Conservation (phyloP, 148 eudicot species). For the Rhododendron vialii region DNA sequence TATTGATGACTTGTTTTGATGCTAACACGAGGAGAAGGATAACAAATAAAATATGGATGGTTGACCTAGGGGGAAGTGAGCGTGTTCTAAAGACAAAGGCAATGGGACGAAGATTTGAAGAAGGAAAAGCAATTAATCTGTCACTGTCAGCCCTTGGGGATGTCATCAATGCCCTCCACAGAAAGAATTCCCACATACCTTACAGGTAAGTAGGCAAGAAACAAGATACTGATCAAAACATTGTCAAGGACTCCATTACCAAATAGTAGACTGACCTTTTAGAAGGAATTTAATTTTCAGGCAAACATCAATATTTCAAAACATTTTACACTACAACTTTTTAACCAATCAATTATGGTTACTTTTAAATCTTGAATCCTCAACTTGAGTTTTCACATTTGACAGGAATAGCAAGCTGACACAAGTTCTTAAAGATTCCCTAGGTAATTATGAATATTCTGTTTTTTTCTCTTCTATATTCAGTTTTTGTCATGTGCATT, state of each 20-base stretch:
- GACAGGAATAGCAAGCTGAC: conserved; percentile 31
- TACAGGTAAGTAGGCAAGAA: conserved; percentile 13
- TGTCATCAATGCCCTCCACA: conserved; percentile 27
- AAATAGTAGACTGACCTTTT: background rate
- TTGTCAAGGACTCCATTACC: background rate
- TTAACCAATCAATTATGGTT: background rate
- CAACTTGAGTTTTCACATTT: conserved; percentile 1
- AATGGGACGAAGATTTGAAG: conserved; percentile 25
- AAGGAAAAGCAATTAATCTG: conserved; percentile 27
- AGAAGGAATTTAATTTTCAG: background rate
- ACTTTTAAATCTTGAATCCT: background rate
- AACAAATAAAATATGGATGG: conserved; percentile 24
- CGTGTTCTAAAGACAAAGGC: conserved; percentile 26
- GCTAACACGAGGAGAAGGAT: conserved; percentile 18
- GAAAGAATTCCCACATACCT: conserved; percentile 22
- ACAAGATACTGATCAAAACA: background rate
- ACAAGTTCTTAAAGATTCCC: conserved; percentile 27
- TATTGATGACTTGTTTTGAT: conserved; percentile 19
- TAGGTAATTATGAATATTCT: conserved; percentile 16
- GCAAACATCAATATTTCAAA: background rate
- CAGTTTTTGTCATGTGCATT: background rate
- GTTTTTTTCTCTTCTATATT: background rate
- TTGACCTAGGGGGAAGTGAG: conserved; percentile 27
- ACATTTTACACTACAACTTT: background rate
- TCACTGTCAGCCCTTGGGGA: conserved; percentile 31